Conservation (phyloP, 106 monocot genomes). For the Platanthera guangdongensis region DNA sequence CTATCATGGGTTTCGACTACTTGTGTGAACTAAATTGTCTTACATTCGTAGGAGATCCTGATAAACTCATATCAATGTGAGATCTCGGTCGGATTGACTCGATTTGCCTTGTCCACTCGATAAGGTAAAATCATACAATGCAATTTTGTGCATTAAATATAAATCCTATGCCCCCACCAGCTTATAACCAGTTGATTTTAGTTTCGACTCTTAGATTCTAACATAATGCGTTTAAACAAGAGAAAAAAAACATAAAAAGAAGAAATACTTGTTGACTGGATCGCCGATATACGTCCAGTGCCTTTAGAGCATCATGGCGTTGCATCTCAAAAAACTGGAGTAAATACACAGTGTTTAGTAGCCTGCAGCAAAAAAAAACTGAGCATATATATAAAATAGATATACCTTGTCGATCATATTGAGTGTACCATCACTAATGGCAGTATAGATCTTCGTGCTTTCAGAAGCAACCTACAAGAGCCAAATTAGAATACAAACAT, state of each 20-base stretch:
- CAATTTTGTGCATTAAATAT: too few species aligned
- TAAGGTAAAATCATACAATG: too few species aligned
- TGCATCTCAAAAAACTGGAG: slow-evolving; percentile 98
- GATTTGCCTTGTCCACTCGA: too few species aligned
- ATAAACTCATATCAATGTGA: too few species aligned
- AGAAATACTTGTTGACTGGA: slow-evolving; percentile 69
- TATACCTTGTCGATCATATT: slow-evolving; percentile 96
- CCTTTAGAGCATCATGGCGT: slow-evolving; percentile 71
- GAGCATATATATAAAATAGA: background rate
- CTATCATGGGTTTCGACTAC: too few species aligned
- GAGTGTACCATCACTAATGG: slow-evolving; percentile 76
- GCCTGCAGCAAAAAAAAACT: background rate
- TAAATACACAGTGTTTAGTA: background rate
- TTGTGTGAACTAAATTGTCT: too few species aligned
- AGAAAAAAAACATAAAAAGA: background rate
- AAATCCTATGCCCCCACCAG: too few species aligned
- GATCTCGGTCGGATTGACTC: too few species aligned
- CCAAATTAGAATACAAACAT: slow-evolving; percentile 4
- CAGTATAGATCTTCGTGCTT: slow-evolving; percentile 74
- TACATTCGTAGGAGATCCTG: too few species aligned
- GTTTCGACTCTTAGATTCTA: too few species aligned
- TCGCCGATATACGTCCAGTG: slow-evolving; percentile 80
- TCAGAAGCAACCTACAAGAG: slow-evolving; percentile 69
- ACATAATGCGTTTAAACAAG: background rate
- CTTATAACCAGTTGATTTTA: too few species aligned